Evolutionary conservation across 2,329 filamentous ascomycete species (phyloP).

Genomic region (Pezicula rhizophila): DNA sequence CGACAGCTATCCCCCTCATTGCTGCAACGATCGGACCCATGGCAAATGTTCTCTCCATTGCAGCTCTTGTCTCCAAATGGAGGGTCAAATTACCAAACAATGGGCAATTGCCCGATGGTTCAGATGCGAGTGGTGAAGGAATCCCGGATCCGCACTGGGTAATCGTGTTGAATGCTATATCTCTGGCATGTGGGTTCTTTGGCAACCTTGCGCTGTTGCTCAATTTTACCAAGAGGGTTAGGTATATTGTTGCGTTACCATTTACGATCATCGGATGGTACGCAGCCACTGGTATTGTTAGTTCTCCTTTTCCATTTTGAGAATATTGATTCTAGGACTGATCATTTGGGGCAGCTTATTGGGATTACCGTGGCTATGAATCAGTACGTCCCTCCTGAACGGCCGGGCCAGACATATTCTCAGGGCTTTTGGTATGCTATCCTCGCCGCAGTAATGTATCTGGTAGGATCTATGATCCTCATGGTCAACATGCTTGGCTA

Average conservation of each 20-base stretch:
- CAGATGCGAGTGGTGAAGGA: slow-evolving; percentile 44
- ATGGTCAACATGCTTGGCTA: slow-evolving; percentile 68
- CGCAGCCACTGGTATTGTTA: slow-evolving; percentile 51
- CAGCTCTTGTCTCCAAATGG: slow-evolving; percentile 61
- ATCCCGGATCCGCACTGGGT: slow-evolving; percentile 57
- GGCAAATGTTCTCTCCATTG: slow-evolving; percentile 65
- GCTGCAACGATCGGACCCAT: slow-evolving; percentile 64
- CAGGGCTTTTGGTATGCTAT: slow-evolving; percentile 68
- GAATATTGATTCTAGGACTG: background rate
- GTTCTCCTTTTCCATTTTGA: slow-evolving; percentile 50
- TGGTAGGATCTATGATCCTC: slow-evolving; percentile 54
- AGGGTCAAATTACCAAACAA: slow-evolving; percentile 42
- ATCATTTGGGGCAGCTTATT: slow-evolving; percentile 38
- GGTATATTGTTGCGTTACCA: slow-evolving; percentile 64
- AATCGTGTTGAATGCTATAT: slow-evolving; percentile 57
- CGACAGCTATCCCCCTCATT: slow-evolving; percentile 47
- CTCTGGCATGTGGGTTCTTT: slow-evolving; percentile 56
- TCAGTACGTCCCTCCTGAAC: slow-evolving; percentile 41
- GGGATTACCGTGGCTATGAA: slow-evolving; percentile 53
- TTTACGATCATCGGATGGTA: slow-evolving; percentile 63
- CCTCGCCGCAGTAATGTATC: slow-evolving; percentile 56
- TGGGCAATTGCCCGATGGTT: slow-evolving; percentile 35
- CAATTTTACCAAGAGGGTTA: slow-evolving; percentile 61
- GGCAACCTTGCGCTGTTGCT: slow-evolving; percentile 63
- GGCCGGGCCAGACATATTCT: slow-evolving; percentile 47